Evolutionary conservation across 1,284 basidiomycete genomes (phyloP).

Genomic region (Sutorius eximius): DNA sequence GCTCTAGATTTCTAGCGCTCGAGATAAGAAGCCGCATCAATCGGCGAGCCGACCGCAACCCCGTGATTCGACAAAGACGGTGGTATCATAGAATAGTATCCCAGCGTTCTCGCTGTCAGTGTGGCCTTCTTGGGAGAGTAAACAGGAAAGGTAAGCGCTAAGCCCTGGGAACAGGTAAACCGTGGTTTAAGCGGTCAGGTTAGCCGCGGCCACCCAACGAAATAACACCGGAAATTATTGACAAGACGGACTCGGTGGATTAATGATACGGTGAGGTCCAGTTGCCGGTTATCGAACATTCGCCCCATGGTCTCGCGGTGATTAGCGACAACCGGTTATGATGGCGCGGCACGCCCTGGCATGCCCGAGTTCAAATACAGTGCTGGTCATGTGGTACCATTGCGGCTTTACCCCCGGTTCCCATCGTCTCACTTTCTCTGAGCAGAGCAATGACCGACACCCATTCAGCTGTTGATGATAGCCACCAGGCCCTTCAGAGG

Average conservation of each 20-base stretch:
- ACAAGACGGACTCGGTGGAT: not conserved
- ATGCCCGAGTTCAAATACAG: not conserved
- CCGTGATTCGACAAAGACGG: not conserved
- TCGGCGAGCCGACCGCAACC: not conserved
- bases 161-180: not conserved
- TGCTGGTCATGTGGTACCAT: not conserved
- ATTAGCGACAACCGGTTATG: not conserved
- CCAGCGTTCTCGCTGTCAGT: not conserved
- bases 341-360: not conserved
- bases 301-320: slow-evolving; percentile 10
- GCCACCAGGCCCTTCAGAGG: slow-evolving; percentile 18
- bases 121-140: not conserved
- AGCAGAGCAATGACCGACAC: slow-evolving; percentile 21
- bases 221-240: not conserved
- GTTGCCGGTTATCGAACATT: not conserved
- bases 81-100: not conserved
- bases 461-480: not conserved
- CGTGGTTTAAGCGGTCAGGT: not conserved
- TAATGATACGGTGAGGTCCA: slow-evolving; percentile 4
- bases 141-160: not conserved
- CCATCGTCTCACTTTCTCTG: not conserved
- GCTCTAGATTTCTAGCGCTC: too few species aligned
- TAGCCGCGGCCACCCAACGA: too few species aligned
- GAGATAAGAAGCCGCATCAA: not conserved
- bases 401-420: not conserved